A percentile compares a stretch with the other conserved stretches of the same genome.
Conservation (phyloP, 768 basidiomycete species). For the Scleroderma bovista region DNA sequence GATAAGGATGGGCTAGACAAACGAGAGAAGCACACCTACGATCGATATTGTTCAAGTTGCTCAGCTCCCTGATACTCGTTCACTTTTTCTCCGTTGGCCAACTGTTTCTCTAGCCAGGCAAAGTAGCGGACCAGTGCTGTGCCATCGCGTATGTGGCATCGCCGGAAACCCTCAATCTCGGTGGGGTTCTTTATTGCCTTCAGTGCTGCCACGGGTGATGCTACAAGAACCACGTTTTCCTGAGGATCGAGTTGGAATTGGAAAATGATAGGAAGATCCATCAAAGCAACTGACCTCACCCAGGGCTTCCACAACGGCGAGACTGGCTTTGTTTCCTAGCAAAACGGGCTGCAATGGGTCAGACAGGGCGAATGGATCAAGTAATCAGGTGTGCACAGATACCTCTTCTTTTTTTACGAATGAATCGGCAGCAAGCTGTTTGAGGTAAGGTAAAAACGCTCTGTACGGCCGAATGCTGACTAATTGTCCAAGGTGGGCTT, state of each 20-base stretch:
- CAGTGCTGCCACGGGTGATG: slow-evolving; percentile 73
- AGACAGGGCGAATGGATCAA: background rate
- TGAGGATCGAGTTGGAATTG: slow-evolving; percentile 15
- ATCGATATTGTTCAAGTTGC: slow-evolving; percentile 73
- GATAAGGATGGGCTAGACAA: background rate
- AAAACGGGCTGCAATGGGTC: slow-evolving; percentile 54
- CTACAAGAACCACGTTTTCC: slow-evolving; percentile 55
- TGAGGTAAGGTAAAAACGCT: slow-evolving; percentile 59
- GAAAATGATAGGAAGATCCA: background rate
- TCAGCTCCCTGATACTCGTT: slow-evolving; percentile 80
- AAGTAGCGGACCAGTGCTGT: slow-evolving; percentile 86
- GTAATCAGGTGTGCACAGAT: background rate
- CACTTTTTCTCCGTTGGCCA: slow-evolving; percentile 54
- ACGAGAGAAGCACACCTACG: slow-evolving; percentile 43
- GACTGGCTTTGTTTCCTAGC: slow-evolving; percentile 69
- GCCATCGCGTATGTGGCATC: slow-evolving; percentile 86
- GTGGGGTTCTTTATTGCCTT: slow-evolving; percentile 77
- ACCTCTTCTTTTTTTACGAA: slow-evolving; percentile 30
- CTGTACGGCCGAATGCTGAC: slow-evolving; percentile 72
- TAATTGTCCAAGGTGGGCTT: slow-evolving; percentile 45
- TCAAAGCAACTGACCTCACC: slow-evolving; percentile 47
- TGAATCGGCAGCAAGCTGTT: slow-evolving; percentile 37
- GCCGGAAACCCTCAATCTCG: slow-evolving; percentile 87
- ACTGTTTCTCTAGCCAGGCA: slow-evolving; percentile 87
- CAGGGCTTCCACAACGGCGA: slow-evolving; percentile 78